Evolutionary conservation across 2,329 filamentous ascomycete species (phyloP), one percentile per base, ranked within the genome.

Genomic region (Penicillium psychrosexuale): DNA sequence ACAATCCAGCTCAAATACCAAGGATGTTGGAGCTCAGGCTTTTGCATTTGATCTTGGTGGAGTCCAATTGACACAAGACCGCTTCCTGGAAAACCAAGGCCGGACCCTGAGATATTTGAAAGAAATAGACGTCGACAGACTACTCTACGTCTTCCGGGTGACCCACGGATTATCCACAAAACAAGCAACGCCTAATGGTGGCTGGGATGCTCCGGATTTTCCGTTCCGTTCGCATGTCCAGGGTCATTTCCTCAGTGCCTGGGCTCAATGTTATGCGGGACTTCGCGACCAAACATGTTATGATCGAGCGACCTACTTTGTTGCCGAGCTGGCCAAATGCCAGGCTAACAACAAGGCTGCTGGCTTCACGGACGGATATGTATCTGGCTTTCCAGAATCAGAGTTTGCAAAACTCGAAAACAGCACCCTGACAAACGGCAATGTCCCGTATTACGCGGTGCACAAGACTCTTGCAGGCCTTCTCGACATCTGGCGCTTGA

Each of bases 181-280:
- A 3, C 77, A 76, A 1, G 80, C 79, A 2, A 57, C 67, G 1
- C 46, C 71, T 6, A 79, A 80, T 45, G 78, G 78, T 2, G 80
- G 80, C 2, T 82, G 80, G 80, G 80, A 83, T 63, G 77, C 77
- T 1, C 80, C 80, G 1, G 69, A 77, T 44, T 82, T 83, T 42
- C 80, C 80, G 0, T 83, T 83, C 62, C 75, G 80, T 13, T 75
- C 74, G 0, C 80, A 82, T 47, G 61, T 74, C 19, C 80, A 83
- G 54, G 80, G 80, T 0, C 80, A 82, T 61, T 77, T 77, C 31
- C 73, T 82, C 31, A 78, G 72, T 1, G 79, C 77, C 0, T 82
- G 78, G 79, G 69, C 78, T 1, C 74, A 80, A 37, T 81, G 78
- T 60, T 81, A 74, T 47, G 76, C 78, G 2, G 69, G 70, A 1